These are phyloP conservation scores for Penicillium cataractarum DNA, from an alignment of 495 filamentous ascomycete genomes.

Conservation along the genomic window DNA sequence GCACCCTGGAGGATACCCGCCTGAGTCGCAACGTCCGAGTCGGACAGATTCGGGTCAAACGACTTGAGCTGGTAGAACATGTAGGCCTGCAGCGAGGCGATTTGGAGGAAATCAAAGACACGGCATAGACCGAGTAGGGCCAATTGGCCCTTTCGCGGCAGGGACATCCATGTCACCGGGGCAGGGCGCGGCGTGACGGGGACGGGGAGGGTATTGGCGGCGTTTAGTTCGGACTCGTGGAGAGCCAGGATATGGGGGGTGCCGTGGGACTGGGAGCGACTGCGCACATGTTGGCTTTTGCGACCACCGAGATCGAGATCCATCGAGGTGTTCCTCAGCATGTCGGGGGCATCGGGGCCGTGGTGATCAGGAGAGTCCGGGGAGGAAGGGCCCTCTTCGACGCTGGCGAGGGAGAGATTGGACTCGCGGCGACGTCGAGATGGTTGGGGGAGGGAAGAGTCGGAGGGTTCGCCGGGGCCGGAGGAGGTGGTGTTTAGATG, in stretches of 20 bases:
- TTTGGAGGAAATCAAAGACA: constrained; percentile 59
- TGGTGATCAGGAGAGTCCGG: constrained; percentile 23
- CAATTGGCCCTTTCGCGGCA: constrained; percentile 77
- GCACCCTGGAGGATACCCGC: constrained; percentile 77
- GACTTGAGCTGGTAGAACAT: constrained; percentile 81
- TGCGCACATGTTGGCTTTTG: constrained; percentile 37
- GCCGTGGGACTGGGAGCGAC: constrained; percentile 41
- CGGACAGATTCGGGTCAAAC: constrained; percentile 65
- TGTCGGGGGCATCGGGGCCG: constrained; percentile 30
- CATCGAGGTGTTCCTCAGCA: constrained; percentile 43
- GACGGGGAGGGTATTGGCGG: constrained; percentile 12
- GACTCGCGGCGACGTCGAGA: constrained; percentile 45
- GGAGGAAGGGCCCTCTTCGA: constrained; percentile 41
- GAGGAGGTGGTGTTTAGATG: constrained; percentile 27
- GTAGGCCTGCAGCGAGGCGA: constrained; percentile 62
- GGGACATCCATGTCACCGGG: constrained; percentile 65
- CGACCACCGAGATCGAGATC: constrained; percentile 35
- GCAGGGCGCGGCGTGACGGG: constrained; percentile 28
- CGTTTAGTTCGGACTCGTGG: constrained; percentile 23
- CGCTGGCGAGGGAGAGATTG: constrained; percentile 40
- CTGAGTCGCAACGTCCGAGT: constrained; percentile 72
- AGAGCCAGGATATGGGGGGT: constrained; percentile 26
- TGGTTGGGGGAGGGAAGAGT: constrained; percentile 23
- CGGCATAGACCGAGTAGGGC: constrained; percentile 72
- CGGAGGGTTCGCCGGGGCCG: constrained; percentile 37